Conservation (phyloP, 257 asterid genomes). For the Rauvolfia tetraphylla region DNA sequence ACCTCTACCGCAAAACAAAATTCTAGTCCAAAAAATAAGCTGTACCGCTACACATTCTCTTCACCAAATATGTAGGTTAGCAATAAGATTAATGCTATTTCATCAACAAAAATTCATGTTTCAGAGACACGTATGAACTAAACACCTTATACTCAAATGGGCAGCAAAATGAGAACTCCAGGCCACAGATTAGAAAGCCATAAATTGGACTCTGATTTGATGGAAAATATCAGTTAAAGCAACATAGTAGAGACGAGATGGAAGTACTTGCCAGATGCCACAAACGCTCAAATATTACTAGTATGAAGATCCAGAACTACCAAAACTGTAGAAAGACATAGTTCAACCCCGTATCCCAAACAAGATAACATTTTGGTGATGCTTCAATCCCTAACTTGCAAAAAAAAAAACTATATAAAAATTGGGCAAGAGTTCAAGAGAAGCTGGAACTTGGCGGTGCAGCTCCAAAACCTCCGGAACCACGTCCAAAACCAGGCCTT, state of each 20-base stretch:
- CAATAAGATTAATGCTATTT: no score
- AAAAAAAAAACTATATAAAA: slow-evolving; percentile 6
- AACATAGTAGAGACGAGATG: background rate
- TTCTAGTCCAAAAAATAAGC: no score
- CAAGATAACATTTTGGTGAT: slow-evolving; percentile 7
- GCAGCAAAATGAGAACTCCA: no score
- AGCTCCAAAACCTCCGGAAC: slow-evolving; percentile 51
- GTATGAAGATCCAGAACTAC: slow-evolving; percentile 10
- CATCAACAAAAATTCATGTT: no score
- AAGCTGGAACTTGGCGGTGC: slow-evolving; percentile 44
- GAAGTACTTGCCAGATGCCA: background rate
- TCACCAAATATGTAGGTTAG: no score
- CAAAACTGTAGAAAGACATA: slow-evolving; percentile 34
- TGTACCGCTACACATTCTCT: no score
- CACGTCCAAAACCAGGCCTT: slow-evolving; percentile 68
- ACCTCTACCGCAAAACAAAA: no score
- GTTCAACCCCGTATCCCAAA: slow-evolving; percentile 19
- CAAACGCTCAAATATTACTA: background rate
- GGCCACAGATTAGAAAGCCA: no score
- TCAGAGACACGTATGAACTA: no score
- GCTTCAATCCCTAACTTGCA: slow-evolving; percentile 19
- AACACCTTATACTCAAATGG: no score
- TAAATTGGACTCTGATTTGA: no score
- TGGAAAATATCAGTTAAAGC: no score
- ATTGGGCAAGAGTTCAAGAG: slow-evolving; percentile 14